Base-by-base conservation (phyloP, 805 yeast species). In the Cephaloascus albidus region DNA sequence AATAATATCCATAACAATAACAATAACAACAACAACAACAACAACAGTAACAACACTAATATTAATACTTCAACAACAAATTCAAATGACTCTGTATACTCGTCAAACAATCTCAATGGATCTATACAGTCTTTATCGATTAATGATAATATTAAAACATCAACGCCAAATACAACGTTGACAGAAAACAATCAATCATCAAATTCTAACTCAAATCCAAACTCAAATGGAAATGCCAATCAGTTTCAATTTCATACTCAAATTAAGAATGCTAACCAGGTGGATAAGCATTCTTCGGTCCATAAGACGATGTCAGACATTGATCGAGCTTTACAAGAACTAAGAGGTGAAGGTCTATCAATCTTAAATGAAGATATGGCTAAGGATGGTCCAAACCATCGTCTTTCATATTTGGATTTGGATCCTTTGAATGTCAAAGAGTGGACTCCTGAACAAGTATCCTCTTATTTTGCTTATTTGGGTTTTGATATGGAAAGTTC, bases 381-480 rank as follows among this genome's bases (percentile, higher is more conserved):
- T 18, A 39, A 12, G 26, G 28, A 23, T 6, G 6, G 10, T 23
- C 10, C 10, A 8, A 2, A 23, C 47, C 6, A 16, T 10, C 41
- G 27, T 19, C 41, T 49, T 14, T 42, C 44, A 3, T 41, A 42
- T 17, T 46, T 51, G 12, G 33, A 31, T 31, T 53, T 78, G 35
- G 63, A 73, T 41, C 78, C 80, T 1, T 51, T 59, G 20, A 63
- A 68, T 32, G 85, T 76, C 3, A 57, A 57, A 32, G 53, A 61
- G 8, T 93, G 99, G 99, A 65, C 86, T 0, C 93, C 97, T 0
- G 76, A 77, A 39, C 89, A 93, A 50, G 97, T 93, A 1, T 73
- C 84, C 1, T 72, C 80, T 4, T 86, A 86, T 57, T 86, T 93
- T 52, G 71, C 78, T 2, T 68, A 68, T 20, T 60, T 78, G 31